A percentile compares a stretch with the other conserved stretches of the same genome.
Conservation (phyloP, 257 asterid genomes). For the Solanum rostratum region DNA sequence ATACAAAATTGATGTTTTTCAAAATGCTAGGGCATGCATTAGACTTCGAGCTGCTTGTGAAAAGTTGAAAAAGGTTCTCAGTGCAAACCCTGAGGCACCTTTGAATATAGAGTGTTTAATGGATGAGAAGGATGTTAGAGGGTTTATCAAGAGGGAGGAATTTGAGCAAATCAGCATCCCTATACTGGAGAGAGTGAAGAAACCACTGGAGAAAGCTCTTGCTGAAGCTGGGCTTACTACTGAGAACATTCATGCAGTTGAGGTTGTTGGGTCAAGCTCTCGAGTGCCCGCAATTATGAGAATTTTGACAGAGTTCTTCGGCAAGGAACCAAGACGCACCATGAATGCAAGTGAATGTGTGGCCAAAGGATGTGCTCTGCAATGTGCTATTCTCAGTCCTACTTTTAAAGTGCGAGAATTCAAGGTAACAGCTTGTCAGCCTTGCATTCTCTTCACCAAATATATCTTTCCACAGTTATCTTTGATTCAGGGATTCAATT, state of each 20-base stretch:
- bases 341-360: slow-evolving; percentile 99
- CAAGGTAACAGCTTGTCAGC: slow-evolving; percentile 36
- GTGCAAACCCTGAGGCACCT: slow-evolving; percentile 4
- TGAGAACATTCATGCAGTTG: slow-evolving; percentile 67
- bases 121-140: slow-evolving; percentile 4
- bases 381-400: slow-evolving; percentile 90
- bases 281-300: slow-evolving; percentile 80
- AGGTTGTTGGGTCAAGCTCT: slow-evolving; percentile 92
- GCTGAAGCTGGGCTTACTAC: slow-evolving; percentile 45
- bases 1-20: slow-evolving; percentile 81
- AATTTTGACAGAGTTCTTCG: slow-evolving; percentile 81
- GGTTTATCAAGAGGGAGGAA: too few relatives aligned
- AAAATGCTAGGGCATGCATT: slow-evolving; percentile 78
- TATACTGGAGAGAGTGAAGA: too few relatives aligned
- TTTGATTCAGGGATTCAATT: background rate
- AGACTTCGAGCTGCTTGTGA: slow-evolving; percentile 7
- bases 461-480: background rate
- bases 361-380: slow-evolving; percentile 81
- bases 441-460: background rate
- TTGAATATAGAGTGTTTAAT: slow-evolving; percentile 5
- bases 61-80: slow-evolving; percentile 5
- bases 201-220: too few relatives aligned
- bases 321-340: slow-evolving; percentile 89
- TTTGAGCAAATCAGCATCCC: too few relatives aligned
- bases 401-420: slow-evolving; percentile 90